Evolutionary conservation across 768 basidiomycete species (phyloP).

Genomic region (Galerina marginata): DNA sequence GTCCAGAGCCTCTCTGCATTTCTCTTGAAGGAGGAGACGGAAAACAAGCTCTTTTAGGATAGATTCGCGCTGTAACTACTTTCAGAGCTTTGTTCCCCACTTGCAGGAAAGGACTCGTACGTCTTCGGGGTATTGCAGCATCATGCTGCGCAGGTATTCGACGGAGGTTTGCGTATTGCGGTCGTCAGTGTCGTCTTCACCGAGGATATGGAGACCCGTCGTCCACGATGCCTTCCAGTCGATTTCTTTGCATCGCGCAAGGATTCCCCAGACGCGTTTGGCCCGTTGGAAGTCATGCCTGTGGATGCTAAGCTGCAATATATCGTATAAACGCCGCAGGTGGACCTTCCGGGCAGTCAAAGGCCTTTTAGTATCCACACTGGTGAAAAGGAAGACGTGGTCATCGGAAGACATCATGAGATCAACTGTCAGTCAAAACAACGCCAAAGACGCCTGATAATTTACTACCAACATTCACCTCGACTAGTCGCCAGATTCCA

Average conservation of each 20-base stretch:
- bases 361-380: slow-evolving; percentile 53
- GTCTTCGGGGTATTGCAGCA: slow-evolving; percentile 70
- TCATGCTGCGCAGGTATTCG: slow-evolving; percentile 71
- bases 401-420: slow-evolving; percentile 34
- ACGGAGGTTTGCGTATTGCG: slow-evolving; percentile 42
- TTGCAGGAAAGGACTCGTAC: slow-evolving; percentile 43
- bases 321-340: slow-evolving; percentile 74
- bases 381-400: slow-evolving; percentile 66
- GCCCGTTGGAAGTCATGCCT: slow-evolving; percentile 69
- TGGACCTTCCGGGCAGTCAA: slow-evolving; percentile 69
- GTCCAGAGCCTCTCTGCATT: slow-evolving; percentile 75
- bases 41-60: slow-evolving; percentile 81
- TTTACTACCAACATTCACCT: slow-evolving; percentile 3
- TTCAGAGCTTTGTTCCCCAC: slow-evolving; percentile 1
- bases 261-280: slow-evolving; percentile 72
- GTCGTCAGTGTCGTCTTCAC: slow-evolving; percentile 33
- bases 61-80: slow-evolving; percentile 61
- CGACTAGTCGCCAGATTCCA: slow-evolving; percentile 13
- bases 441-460: slow-evolving; percentile 30
- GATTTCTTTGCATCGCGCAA: slow-evolving; percentile 78
- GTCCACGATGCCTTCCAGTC: slow-evolving; percentile 78
- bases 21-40: slow-evolving; percentile 60
- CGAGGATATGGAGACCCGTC: slow-evolving; percentile 63
- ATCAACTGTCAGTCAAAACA: slow-evolving; percentile 29
- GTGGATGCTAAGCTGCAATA: slow-evolving; percentile 74